These are phyloP conservation scores for Penicillium sp. DNA, from an alignment of 2,329 filamentous ascomycete genomes.

Conservation along the genomic window DNA sequence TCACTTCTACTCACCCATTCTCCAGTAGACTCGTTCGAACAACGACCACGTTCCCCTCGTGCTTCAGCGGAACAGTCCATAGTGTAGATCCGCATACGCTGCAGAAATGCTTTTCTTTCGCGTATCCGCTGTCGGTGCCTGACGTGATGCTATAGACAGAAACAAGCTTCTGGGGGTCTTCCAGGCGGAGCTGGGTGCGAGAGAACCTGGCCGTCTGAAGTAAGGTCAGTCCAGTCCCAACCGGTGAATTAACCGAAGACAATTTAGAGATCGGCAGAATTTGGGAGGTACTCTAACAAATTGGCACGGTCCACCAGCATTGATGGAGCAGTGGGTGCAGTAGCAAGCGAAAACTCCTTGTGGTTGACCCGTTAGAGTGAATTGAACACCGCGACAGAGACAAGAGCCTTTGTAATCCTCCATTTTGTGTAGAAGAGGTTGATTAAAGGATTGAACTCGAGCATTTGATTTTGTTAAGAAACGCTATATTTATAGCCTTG, in stretches of 20 bases:
- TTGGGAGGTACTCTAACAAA: neutral
- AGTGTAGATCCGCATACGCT: neutral
- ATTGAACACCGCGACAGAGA: neutral
- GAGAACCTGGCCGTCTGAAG: neutral
- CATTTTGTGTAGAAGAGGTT: neutral
- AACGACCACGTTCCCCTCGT: neutral
- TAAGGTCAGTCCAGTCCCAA: neutral
- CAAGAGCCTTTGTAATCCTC: neutral
- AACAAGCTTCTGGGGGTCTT: slow-evolving; percentile 1
- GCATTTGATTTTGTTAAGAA: neutral
- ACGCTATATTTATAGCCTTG: neutral
- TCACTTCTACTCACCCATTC: neutral
- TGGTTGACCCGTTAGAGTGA: neutral
- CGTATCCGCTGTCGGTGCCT: neutral
- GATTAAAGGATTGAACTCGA: neutral
- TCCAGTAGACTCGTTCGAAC: neutral
- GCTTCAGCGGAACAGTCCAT: neutral
- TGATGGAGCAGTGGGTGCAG: neutral
- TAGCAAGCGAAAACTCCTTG: neutral
- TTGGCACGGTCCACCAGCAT: neutral
- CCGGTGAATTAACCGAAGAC: too few relatives aligned
- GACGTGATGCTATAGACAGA: neutral
- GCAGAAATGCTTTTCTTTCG: neutral
- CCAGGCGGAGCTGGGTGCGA: neutral
- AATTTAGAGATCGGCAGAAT: too few relatives aligned